These are phyloP conservation scores for Falciphora oryzae DNA, from an alignment of 2,329 filamentous ascomycete species.

Conservation along the genomic window DNA sequence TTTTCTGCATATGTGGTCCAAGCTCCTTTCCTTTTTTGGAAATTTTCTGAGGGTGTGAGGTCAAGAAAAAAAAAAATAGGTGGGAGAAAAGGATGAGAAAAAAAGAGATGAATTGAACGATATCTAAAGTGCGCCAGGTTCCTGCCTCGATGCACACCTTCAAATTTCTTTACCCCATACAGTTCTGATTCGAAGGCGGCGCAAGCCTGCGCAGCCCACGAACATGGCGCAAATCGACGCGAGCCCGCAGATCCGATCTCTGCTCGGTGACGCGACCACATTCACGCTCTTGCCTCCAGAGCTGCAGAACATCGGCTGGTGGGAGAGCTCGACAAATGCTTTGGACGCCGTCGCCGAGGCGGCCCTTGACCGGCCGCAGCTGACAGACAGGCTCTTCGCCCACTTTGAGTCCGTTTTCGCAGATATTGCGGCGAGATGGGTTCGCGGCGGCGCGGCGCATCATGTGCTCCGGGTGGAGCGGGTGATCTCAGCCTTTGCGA, in stretches of 20 bases:
- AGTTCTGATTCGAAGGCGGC: not conserved
- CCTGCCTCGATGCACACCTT: too few species aligned
- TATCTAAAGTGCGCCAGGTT: not conserved
- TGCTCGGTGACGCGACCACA: slow-evolving; percentile 47
- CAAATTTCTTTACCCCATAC: not conserved
- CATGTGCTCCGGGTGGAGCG: slow-evolving; percentile 26
- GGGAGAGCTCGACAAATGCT: slow-evolving; percentile 52
- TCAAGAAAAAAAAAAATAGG: slow-evolving; percentile 8
- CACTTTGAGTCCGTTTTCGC: slow-evolving; percentile 71
- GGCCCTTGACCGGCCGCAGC: slow-evolving; percentile 57
- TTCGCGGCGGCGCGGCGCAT: slow-evolving; percentile 34
- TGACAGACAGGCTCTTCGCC: slow-evolving; percentile 68
- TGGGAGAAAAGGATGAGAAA: not conserved
- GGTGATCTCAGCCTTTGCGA: slow-evolving; percentile 67
- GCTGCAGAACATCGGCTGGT: slow-evolving; percentile 60
- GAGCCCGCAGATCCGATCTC: slow-evolving; percentile 47
- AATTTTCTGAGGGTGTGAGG: not conserved
- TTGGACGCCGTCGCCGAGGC: slow-evolving; percentile 65
- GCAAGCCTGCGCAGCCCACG: slow-evolving; percentile 17
- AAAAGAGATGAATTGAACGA: not conserved
- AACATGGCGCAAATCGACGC: slow-evolving; percentile 52
- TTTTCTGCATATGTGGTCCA: not conserved
- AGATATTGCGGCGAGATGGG: slow-evolving; percentile 79
- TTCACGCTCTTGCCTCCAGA: slow-evolving; percentile 62
- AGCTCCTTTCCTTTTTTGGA: slow-evolving; percentile 10